A percentile compares a stretch with the other conserved stretches of the same genome.
Evolutionary conservation across 2,329 filamentous ascomycete genomes (phyloP).

Genomic region (Colletotrichum ledebouriae): DNA sequence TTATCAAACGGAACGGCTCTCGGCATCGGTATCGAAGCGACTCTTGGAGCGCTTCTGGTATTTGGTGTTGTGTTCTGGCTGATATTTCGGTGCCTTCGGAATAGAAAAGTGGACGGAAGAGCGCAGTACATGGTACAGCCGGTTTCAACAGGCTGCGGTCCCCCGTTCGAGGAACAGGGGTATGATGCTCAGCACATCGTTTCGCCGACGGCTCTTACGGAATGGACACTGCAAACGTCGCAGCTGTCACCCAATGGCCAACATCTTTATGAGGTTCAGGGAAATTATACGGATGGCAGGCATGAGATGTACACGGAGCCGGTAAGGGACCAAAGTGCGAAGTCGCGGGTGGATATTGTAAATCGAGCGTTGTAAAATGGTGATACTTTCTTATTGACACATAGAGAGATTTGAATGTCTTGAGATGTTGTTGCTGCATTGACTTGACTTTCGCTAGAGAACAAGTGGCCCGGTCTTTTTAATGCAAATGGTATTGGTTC

Average conservation of each 20-base stretch:
- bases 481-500: too few species aligned
- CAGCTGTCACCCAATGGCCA: background rate
- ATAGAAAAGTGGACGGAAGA: background rate
- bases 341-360: background rate
- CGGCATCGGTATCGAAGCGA: background rate
- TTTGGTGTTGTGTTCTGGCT: background rate
- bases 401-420: too few species aligned
- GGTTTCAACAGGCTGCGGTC: background rate
- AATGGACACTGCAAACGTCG: background rate
- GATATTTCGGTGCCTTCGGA: background rate
- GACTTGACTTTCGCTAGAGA: too few species aligned
- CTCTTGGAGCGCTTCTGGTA: background rate
- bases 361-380: too few species aligned
- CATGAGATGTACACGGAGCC: background rate
- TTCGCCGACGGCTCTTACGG: too few species aligned
- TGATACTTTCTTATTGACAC: too few species aligned
- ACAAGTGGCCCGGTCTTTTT: too few species aligned
- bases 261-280: background rate
- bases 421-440: too few species aligned
- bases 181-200: too few species aligned
- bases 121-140: background rate
- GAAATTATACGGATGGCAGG: background rate
- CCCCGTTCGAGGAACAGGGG: background rate
- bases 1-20: background rate
- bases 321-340: background rate